Evolutionary conservation across 805 yeast genomes (phyloP).

Genomic region (Trichomonascus vanleenenianus): DNA sequence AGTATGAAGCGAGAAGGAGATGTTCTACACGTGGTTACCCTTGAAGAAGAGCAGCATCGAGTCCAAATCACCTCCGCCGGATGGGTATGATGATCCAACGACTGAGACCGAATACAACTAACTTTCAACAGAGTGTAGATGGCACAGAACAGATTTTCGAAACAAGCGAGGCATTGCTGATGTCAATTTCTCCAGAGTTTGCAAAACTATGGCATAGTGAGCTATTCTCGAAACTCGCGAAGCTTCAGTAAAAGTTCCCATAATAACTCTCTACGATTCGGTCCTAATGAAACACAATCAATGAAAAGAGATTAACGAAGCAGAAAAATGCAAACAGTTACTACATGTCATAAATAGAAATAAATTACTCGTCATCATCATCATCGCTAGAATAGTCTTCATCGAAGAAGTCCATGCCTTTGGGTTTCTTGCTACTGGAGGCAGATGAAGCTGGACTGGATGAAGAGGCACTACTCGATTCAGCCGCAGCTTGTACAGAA

Average conservation of each 20-base stretch:
- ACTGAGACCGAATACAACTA: slow-evolving; percentile 3
- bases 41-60: slow-evolving; percentile 9
- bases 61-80: slow-evolving; percentile 9
- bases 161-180: slow-evolving; percentile 26
- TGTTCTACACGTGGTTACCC: slow-evolving; percentile 11
- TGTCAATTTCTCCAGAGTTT: slow-evolving; percentile 22
- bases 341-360: no score
- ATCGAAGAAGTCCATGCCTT: slow-evolving; percentile 5
- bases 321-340: no score
- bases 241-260: no score
- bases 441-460: not conserved
- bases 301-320: no score
- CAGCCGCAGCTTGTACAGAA: not conserved
- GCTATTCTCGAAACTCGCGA: slow-evolving; percentile 5
- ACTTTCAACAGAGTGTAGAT: not conserved
- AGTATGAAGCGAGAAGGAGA: not conserved
- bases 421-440: not conserved
- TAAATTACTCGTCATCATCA: not conserved
- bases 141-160: slow-evolving; percentile 17
- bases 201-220: slow-evolving; percentile 15
- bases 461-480: not conserved
- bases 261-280: no score
- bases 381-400: not conserved
- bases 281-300: no score
- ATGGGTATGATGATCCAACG: slow-evolving; percentile 13